Conservation (phyloP, 208 protist genomes). For the Trypanosoma mega region DNA sequence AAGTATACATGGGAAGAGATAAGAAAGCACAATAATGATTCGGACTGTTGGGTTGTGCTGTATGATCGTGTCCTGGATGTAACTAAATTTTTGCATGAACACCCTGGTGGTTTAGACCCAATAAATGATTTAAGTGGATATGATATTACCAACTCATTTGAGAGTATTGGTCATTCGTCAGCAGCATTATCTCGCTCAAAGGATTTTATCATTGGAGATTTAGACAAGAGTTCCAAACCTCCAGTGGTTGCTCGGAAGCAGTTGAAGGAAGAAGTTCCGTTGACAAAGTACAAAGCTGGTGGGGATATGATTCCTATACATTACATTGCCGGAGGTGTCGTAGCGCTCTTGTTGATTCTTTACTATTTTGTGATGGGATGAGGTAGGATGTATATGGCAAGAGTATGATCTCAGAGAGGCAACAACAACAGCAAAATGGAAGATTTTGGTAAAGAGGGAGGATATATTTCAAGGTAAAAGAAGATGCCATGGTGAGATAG, state of each 20-base stretch:
- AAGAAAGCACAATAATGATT: constrained; percentile 82
- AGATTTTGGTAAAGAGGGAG: too few relatives aligned
- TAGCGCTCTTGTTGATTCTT: constrained; percentile 34
- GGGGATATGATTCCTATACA: constrained; percentile 50
- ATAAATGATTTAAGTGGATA: constrained; percentile 77
- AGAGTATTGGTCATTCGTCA: constrained; percentile 79
- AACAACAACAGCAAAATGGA: too few relatives aligned
- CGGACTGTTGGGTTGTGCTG: constrained; percentile 92
- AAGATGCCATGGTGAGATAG: too few relatives aligned
- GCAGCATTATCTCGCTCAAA: constrained; percentile 64
- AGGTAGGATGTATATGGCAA: too few relatives aligned
- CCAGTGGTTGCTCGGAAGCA: constrained; percentile 39
- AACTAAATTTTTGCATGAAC: constrained; percentile 82
- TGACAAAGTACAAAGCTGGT: constrained; percentile 59
- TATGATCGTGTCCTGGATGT: constrained; percentile 93
- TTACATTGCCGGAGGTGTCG: constrained; percentile 33
- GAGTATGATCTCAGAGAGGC: too few relatives aligned
- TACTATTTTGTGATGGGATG: constrained; percentile 17
- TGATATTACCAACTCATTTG: constrained; percentile 84
- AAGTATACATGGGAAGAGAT: constrained; percentile 89
- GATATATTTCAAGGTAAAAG: too few relatives aligned
- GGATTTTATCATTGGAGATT: constrained; percentile 63
- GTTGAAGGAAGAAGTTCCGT: constrained; percentile 39
- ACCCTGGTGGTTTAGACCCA: constrained; percentile 90
- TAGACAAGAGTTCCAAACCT: constrained; percentile 41